Percentiles rank a stretch among this genome's conserved stretches.
Evolutionary conservation across 352 stramenopile genomes (phyloP).

Genomic region (Poterioochromonas sp.): DNA sequence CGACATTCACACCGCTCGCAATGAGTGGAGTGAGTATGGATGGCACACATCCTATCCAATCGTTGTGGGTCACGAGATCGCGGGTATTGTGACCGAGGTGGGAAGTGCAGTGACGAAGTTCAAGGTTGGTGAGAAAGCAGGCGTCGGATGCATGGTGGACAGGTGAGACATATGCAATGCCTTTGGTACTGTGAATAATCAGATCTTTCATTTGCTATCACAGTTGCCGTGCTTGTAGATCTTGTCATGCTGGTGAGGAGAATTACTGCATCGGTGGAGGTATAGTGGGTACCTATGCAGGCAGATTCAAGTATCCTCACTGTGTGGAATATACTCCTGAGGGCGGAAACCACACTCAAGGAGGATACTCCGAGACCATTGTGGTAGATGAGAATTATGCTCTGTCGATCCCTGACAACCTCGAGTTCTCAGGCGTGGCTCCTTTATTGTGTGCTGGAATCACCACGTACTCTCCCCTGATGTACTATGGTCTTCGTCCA

Average conservation of each 20-base stretch:
- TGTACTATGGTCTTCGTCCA: conserved; percentile 53
- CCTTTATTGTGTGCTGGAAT: conserved; percentile 65
- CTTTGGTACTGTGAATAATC: too few species aligned
- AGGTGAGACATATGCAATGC: too few species aligned
- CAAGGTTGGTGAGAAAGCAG: too few species aligned
- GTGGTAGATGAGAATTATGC: conserved; percentile 57
- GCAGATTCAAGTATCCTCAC: conserved; percentile 18
- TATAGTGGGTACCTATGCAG: neutral
- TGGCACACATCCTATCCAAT: too few species aligned
- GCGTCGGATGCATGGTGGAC: too few species aligned
- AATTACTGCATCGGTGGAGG: neutral
- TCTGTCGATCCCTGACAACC: conserved; percentile 59
- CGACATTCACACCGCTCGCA: too few species aligned
- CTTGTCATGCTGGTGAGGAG: neutral
- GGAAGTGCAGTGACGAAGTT: too few species aligned
- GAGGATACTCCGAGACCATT: conserved; percentile 63
- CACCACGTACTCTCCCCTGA: conserved; percentile 64
- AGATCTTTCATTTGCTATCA: too few species aligned
- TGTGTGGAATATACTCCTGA: conserved; percentile 31
- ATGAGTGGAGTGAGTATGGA: too few species aligned
- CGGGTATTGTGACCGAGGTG: too few species aligned
- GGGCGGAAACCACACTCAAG: conserved; percentile 45
- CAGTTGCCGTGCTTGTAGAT: neutral
- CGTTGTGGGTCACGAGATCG: too few species aligned
- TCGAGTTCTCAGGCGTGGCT: conserved; percentile 53